Conservation (phyloP, 306 rosid genomes). For the Luffa acutangula region DNA sequence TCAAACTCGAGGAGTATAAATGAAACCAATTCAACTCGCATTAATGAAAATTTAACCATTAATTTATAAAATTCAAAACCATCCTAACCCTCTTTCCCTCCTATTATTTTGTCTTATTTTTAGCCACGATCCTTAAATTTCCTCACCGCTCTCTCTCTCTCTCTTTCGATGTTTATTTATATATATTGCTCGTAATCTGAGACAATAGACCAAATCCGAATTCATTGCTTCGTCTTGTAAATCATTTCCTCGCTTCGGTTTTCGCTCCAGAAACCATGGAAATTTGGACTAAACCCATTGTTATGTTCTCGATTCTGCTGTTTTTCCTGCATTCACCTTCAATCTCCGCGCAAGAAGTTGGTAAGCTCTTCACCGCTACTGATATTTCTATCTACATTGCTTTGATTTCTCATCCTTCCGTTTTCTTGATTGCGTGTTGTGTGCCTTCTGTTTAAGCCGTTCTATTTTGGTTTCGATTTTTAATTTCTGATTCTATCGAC, state of each 20-base stretch:
- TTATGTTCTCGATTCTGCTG: not conserved
- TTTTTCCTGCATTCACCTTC: not conserved
- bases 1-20: too few relatives aligned
- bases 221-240: not conserved
- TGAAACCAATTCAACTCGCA: too few relatives aligned
- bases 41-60: too few relatives aligned
- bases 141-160: too few relatives aligned
- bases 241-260: not conserved
- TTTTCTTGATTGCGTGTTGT: not conserved
- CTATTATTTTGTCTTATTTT: too few relatives aligned
- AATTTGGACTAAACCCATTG: too few relatives aligned
- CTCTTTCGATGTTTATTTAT: too few relatives aligned
- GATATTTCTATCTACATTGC: not conserved
- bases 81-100: too few relatives aligned
- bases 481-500: not conserved
- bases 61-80: too few relatives aligned
- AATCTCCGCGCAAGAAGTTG: not conserved
- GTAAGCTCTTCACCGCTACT: not conserved
- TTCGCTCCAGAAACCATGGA: not conserved
- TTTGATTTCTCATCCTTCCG: not conserved
- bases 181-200: too few relatives aligned
- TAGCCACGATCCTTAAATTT: too few relatives aligned
- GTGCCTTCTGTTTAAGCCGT: not conserved
- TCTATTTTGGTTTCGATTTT: not conserved
- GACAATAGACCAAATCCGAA: too few relatives aligned